phyloP scores from a whole-genome alignment of 257 asterid genomes.

The Coffea canephora region DNA sequence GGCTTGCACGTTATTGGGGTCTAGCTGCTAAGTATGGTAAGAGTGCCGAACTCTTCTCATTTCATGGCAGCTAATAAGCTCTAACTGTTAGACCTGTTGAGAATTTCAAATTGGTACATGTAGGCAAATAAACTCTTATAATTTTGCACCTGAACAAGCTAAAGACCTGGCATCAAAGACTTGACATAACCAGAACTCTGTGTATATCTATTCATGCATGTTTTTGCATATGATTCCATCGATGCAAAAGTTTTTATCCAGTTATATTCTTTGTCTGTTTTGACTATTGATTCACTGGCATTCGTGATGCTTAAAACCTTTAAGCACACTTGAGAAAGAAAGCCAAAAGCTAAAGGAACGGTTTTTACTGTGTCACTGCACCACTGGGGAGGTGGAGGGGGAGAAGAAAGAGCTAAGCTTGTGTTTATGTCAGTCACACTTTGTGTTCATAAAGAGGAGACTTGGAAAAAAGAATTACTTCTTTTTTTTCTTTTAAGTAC shows the following conservation, averaged over 20 bases:
- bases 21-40: slow-evolving; percentile 85
- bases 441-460: background rate
- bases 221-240: background rate
- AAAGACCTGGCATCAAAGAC: background rate
- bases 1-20: slow-evolving; percentile 99
- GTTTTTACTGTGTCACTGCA: background rate
- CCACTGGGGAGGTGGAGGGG: background rate
- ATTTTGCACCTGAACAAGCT: slow-evolving; percentile 3
- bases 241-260: background rate
- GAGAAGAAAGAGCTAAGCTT: background rate
- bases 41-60: slow-evolving; percentile 13
- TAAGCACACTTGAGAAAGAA: background rate
- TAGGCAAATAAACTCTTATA: background rate
- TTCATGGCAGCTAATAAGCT: background rate
- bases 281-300: background rate
- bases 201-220: background rate
- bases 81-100: background rate
- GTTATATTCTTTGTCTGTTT: background rate
- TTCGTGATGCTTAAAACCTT: background rate
- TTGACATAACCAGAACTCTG: background rate
- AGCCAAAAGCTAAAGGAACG: background rate
- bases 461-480: background rate
- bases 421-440: background rate
- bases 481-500: background rate
- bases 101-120: background rate